Base-by-base conservation (phyloP, 2,329 filamentous ascomycete species). In the Paracamarosporium sp. region DNA sequence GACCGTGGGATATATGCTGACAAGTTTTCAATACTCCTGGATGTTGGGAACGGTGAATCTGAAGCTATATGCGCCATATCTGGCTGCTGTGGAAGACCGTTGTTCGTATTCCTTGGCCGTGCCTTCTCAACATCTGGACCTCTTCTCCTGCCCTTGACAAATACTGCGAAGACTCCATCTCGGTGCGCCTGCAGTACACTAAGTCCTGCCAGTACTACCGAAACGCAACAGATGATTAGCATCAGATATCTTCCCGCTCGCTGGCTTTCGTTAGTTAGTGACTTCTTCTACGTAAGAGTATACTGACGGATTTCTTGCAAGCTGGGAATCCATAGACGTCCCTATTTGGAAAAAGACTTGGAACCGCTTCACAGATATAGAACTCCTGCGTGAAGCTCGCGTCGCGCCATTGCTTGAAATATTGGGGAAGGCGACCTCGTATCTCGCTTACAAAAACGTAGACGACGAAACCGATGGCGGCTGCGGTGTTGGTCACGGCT, bases 361-460 rank as follows among this genome's bases (percentile, higher is more conserved):
- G 63, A 30, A 65, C 45, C 8, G 57, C 61, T 3, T 55, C 38
- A 27, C 63, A 65, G 7, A 63, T 6, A 17, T 60, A 65, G 28
- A 40, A 63, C 28, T 65, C 63, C 9, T 55, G 33, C 11, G 58
- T 63, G 38, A 63, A 62, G 1, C 15, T 30, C 8, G 27, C 13
- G 11, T 58, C 24, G 7, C 20, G 11, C 60, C 60, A 64, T 4
- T 53, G 6, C 12, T 24, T 20, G 13, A 52, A 54, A 5, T 17
- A 30, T 2, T 56, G 33, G 3, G 62, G 62, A 1, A 57, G 33
- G 13, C 41, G 40, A 13, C 47, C 38, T 5, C 45, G 27, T 22
- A 48, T 24, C 30, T 65, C 58, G 7, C n/a, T 48, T 6, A 60
- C 40, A 15, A 56, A 54, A 9, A 65, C 50, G 31, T 62, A 64